Conservation (phyloP, 768 basidiomycete genomes). For the Trametes punicea region DNA sequence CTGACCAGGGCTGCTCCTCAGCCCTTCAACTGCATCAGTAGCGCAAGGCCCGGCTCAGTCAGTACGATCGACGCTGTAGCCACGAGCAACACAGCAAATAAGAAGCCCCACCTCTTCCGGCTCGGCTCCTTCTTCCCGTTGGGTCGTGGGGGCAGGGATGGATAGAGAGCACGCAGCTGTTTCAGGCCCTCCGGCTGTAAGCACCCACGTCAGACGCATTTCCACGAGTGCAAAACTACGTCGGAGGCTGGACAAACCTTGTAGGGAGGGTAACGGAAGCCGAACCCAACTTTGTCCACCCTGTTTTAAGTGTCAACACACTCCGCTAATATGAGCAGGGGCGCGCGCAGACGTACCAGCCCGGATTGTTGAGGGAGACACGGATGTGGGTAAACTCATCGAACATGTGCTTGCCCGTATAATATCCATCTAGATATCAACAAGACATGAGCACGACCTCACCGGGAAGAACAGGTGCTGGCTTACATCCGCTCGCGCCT, state of each 20-base stretch:
- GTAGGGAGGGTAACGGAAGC: constrained; percentile 17
- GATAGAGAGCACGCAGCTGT: background rate
- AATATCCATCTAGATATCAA: constrained; percentile 46
- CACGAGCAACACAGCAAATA: background rate
- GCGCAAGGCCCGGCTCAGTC: background rate
- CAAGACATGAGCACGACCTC: background rate
- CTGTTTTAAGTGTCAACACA: background rate
- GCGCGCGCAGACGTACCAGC: constrained; percentile 28
- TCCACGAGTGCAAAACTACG: background rate
- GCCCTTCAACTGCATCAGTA: background rate
- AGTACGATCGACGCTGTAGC: background rate
- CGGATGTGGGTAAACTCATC: constrained; percentile 77
- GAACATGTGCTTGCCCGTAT: constrained; percentile 69
- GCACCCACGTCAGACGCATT: background rate
- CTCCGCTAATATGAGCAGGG: background rate
- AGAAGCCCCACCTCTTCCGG: background rate
- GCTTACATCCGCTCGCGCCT: constrained; percentile 57
- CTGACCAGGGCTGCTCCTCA: no score
- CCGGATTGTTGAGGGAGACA: constrained; percentile 42
- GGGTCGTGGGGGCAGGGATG: background rate
- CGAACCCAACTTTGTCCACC: constrained; percentile 11
- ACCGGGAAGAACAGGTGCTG: no score
- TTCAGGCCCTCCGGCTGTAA: background rate
- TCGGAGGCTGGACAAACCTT: background rate
- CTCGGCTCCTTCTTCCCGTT: background rate